Conservation (phyloP, 2,329 filamentous ascomycete genomes). For the Sclerotinia trifoliorum region DNA sequence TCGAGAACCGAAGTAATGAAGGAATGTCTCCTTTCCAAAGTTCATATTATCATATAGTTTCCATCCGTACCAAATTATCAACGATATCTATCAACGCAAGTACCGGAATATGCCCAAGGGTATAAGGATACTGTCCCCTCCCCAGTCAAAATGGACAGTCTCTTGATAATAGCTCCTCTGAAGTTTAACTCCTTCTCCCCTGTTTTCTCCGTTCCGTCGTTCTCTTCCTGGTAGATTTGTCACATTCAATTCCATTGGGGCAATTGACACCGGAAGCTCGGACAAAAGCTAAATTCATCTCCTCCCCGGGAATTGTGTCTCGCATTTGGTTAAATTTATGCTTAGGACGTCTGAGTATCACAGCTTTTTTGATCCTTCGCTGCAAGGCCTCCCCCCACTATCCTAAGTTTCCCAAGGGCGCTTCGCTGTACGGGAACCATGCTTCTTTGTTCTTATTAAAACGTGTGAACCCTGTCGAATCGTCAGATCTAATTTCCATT, state of each 20-base stretch:
- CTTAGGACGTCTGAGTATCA: slow-evolving; percentile 20
- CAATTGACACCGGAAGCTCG: slow-evolving; percentile 2
- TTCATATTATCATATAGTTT: not conserved
- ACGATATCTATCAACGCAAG: not conserved
- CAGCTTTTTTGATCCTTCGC: slow-evolving; percentile 20
- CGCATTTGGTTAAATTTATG: slow-evolving; percentile 22
- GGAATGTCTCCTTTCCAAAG: not conserved
- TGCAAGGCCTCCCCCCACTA: slow-evolving; percentile 17
- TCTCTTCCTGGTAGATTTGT: not conserved
- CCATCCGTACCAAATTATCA: not conserved
- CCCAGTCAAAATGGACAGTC: not conserved
- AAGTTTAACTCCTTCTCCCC: not conserved
- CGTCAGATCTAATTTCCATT: slow-evolving; percentile 31
- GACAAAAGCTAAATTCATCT: slow-evolving; percentile 12
- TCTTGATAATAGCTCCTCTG: no score
- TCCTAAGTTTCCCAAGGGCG: slow-evolving; percentile 8
- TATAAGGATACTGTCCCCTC: not conserved
- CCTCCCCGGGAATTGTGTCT: slow-evolving; percentile 11
- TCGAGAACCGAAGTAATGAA: not conserved
- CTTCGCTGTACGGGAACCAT: slow-evolving; percentile 13
- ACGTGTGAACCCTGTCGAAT: slow-evolving; percentile 29
- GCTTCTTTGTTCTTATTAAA: slow-evolving; percentile 15
- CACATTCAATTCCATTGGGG: slow-evolving; percentile 14
- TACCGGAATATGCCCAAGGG: not conserved
- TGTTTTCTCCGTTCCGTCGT: not conserved